phyloP scores from a whole-genome alignment of 1,139 yeast species.

The Yamadazyma pseudoaaseri region DNA sequence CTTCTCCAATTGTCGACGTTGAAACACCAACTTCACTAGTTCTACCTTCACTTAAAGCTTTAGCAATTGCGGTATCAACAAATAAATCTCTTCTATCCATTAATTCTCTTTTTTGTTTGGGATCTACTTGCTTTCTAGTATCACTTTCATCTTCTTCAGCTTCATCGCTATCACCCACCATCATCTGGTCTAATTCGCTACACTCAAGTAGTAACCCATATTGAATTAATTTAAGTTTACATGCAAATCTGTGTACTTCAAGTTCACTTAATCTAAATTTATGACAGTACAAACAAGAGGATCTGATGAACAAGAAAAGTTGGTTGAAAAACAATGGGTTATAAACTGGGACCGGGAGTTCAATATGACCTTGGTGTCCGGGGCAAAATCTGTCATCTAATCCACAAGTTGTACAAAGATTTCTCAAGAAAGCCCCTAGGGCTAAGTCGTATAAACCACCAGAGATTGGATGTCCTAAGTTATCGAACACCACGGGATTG shows the following conservation, averaged over 20 bases:
- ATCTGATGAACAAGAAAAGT: constrained; percentile 77
- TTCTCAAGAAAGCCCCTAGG: constrained; percentile 87
- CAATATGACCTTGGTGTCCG: constrained; percentile 98
- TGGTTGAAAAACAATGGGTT: constrained; percentile 94
- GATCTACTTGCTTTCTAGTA: constrained; percentile 30
- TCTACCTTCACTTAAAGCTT: constrained; percentile 78
- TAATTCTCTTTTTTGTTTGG: constrained; percentile 45
- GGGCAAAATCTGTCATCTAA: constrained; percentile 93
- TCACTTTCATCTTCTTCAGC: constrained; percentile 34
- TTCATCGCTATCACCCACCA: constrained; percentile 34
- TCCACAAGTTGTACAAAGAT: constrained; percentile 94
- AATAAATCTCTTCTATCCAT: constrained; percentile 62
- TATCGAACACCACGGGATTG: constrained; percentile 92
- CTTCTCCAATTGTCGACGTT: constrained; percentile 85
- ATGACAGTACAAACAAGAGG: constrained; percentile 89
- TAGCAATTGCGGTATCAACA: constrained; percentile 67
- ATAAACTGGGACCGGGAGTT: constrained; percentile 92
- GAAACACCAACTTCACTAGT: constrained; percentile 64
- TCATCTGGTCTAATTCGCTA: constrained; percentile 65
- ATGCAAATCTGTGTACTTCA: constrained; percentile 74
- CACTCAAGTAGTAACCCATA: constrained; percentile 85
- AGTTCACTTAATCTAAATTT: constrained; percentile 66
- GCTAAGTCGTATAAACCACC: constrained; percentile 95
- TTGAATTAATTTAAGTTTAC: constrained; percentile 80
- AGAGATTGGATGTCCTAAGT: constrained; percentile 90